Evolutionary conservation across 257 asterid genomes (phyloP), one percentile per base, ranked within the genome.

Genomic region (Lycium barbarum): DNA sequence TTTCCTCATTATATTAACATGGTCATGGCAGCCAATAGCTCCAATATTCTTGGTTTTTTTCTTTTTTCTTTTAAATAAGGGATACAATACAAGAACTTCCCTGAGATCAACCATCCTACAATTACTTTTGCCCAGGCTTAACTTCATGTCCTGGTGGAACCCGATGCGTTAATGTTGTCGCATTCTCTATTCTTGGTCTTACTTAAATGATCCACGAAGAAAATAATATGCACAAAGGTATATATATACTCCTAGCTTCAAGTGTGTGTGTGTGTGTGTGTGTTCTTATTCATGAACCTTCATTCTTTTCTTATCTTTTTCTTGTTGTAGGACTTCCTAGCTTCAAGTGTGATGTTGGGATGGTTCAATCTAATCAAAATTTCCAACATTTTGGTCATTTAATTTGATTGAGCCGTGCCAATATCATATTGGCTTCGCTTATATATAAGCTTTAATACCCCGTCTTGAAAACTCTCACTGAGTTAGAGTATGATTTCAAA

Each of bases 321-420:
- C 36, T 20, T 62, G 3, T 61, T 61, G 13, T 62, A 20, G 14
- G 20, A 22, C 70, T 63, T 9, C 1, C 18, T 6, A 63, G 70
- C 7, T 63, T 9, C 1, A 63, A 22, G 15, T 63, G 7, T 62
- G 70, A 63, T 22, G 59, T 73, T 73, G 81, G 81, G 47, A 73
- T 73, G 81, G 20, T 59, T 47, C 81, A 73, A 73, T 73, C 61
- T 73, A 20, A 73, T 73, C 0, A 73, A 73, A 73, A 51, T 47
- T 73, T 73, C 61, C 81, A 20, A 73, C 2, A 20, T 11, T 47
- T 47, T 73, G 81, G 61, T 73, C 38, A 12, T 20, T 91, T 91
- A 87, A 86, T 91, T 89, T 90, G 94, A 91, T 91, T 91, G 94
- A 91, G 94, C 92, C 92, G 93, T 91, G 93, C 94, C 94, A 91